A percentile compares a stretch with the other conserved stretches of the same genome.
Evolutionary conservation across 2,329 filamentous ascomycete species (phyloP).

Genomic region (Fusarium fujikuroi): DNA sequence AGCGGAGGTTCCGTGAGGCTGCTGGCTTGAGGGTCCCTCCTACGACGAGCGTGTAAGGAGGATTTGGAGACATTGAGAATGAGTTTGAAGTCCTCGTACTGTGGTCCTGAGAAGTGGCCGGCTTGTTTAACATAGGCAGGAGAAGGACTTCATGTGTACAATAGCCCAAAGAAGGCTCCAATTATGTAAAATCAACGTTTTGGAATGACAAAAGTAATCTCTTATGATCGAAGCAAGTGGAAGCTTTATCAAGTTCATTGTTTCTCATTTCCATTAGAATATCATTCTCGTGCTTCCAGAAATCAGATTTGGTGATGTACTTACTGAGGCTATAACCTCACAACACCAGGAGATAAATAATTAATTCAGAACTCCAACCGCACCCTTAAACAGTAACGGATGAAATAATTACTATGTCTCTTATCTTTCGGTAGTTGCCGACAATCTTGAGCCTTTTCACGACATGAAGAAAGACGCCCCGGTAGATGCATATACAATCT

Average conservation of each 20-base stretch:
- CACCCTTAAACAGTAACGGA: neutral
- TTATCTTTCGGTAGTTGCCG: neutral
- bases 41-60: slow-evolving; percentile 31
- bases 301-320: neutral
- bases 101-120: slow-evolving; percentile 13
- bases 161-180: slow-evolving; percentile 37
- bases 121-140: slow-evolving; percentile 1
- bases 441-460: neutral
- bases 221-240: neutral
- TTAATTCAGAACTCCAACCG: neutral
- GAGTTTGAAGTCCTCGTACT: neutral
- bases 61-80: neutral
- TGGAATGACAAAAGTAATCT: slow-evolving; percentile 9
- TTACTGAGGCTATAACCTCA: neutral
- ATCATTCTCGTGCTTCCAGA: neutral
- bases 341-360: neutral
- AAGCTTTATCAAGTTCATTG: too few species aligned
- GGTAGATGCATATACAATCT: slow-evolving; percentile 41
- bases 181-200: slow-evolving; percentile 37
- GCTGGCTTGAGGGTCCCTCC: slow-evolving; percentile 45
- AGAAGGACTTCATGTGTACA: slow-evolving; percentile 38
- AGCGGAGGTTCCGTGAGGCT: slow-evolving; percentile 58
- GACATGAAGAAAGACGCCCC: slow-evolving; percentile 17
- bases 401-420: neutral
- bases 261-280: neutral